Evolutionary conservation across 2,329 filamentous ascomycete genomes (phyloP).

Genomic region (Ceratocystis colombiana): DNA sequence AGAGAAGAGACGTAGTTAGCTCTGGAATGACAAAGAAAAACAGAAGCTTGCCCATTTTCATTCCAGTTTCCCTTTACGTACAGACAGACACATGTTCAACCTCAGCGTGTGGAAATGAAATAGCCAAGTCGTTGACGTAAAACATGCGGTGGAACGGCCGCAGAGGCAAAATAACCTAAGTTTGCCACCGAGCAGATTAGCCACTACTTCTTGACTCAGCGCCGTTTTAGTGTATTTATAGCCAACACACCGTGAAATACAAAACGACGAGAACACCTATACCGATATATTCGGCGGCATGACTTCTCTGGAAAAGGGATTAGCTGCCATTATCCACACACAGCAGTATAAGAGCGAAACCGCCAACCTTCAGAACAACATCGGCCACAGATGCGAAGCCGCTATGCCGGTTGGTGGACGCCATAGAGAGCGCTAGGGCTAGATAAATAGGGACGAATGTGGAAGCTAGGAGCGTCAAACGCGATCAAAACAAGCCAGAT

Average conservation of each 20-base stretch:
- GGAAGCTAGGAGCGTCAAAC: neutral
- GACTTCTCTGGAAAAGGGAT: constrained; percentile 50
- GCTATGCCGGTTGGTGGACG: neutral
- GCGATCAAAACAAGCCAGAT: neutral
- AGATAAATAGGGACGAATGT: neutral
- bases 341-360: neutral
- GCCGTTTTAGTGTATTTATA: neutral
- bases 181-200: neutral
- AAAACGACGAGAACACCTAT: constrained; percentile 57
- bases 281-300: constrained; percentile 80
- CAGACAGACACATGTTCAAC: constrained; percentile 72
- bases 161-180: constrained; percentile 45
- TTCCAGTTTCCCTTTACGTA: constrained; percentile 35
- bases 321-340: neutral
- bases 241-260: constrained; percentile 50
- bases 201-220: neutral
- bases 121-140: constrained; percentile 69
- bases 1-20: neutral
- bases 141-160: constrained; percentile 94
- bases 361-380: constrained; percentile 1
- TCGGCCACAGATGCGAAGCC: constrained; percentile 1
- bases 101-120: constrained; percentile 78
- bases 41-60: neutral
- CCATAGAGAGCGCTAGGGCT: neutral
- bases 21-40: neutral